Evolutionary conservation across 108 stramenopile species (phyloP), one percentile per base, ranked within the genome.

Genomic region (Nitzschia sp.): DNA sequence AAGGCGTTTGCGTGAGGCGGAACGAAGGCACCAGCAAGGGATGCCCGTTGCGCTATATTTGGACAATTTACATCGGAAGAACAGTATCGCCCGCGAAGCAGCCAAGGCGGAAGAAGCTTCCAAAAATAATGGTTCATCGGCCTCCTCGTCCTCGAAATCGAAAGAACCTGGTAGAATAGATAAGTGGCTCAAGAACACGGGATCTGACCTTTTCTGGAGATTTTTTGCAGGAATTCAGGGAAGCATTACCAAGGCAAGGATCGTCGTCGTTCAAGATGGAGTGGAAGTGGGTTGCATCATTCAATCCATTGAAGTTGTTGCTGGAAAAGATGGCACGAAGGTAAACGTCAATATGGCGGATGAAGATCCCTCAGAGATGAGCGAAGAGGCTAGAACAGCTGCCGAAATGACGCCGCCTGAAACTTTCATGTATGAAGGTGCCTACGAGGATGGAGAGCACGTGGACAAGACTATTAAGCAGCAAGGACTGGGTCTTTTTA

Each of bases 141-240:
- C 45, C 45, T 26, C 27, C 25, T 22, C 28, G 1, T 16, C 31
- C 31, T 45, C 47, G 1, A 28, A 48, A 32, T 9, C 5, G 1
- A 52, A 63, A 31, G 45, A 38, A 19, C 28, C 35, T 35, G 78
- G 75, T 13, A 53, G 68, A 35, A 19, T 80, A 17, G 66, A 77
- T 2, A 70, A 52, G 23, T 74, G 64, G 53, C 25, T 84, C 31
- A 71, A 71, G 21, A 57, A 57, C 27, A 60, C 58, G 17, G 62
- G 76, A 2, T 70, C 69, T 1, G 73, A 74, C 23, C 67, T 84
- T 41, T 76, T 84, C 58, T 84, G 82, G 82, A 63, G 82, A 45
- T 76, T 84, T 28, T 77, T 67, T 68, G 76, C 79, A 0, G 83
- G 83, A 1, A 46, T 84, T 11, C 55, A 74, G 33, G 77, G 75